phyloP scores from a whole-genome alignment of 495 filamentous ascomycete genomes.

The Daldinia childiae region DNA sequence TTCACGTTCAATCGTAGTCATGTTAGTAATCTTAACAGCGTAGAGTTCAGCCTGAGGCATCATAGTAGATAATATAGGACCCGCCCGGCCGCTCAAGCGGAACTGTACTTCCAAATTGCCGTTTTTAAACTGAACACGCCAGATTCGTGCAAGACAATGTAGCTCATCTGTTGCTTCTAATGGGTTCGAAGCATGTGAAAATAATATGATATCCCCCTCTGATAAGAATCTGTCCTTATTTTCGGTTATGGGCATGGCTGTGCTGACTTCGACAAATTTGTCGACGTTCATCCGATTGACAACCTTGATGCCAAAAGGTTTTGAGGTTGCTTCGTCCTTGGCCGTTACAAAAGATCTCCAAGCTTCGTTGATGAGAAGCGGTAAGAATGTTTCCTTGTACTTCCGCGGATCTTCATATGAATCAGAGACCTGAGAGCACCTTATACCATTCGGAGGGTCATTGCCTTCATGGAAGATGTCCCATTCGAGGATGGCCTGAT shows the following conservation, averaged over 20 bases:
- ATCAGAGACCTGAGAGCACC: slow-evolving; percentile 78
- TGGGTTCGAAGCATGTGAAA: slow-evolving; percentile 77
- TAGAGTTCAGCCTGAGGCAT: slow-evolving; percentile 67
- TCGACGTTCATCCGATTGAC: slow-evolving; percentile 88
- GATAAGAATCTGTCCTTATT: slow-evolving; percentile 75
- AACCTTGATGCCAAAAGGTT: slow-evolving; percentile 83
- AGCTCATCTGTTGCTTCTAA: slow-evolving; percentile 67
- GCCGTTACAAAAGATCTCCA: slow-evolving; percentile 93
- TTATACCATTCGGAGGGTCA: slow-evolving; percentile 77
- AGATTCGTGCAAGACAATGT: slow-evolving; percentile 88
- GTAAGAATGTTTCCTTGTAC: slow-evolving; percentile 91
- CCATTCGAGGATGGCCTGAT: slow-evolving; percentile 88
- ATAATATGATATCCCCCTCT: slow-evolving; percentile 88
- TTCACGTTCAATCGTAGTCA: slow-evolving; percentile 93
- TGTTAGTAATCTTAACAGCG: slow-evolving; percentile 82
- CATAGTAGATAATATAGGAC: slow-evolving; percentile 52
- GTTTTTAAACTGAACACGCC: slow-evolving; percentile 80
- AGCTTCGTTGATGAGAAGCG: slow-evolving; percentile 89
- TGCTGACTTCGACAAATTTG: slow-evolving; percentile 89
- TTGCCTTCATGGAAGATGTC: slow-evolving; percentile 89
- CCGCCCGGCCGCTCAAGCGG: slow-evolving; percentile 65
- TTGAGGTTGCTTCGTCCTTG: slow-evolving; percentile 83
- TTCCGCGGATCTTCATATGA: slow-evolving; percentile 76
- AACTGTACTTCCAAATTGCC: slow-evolving; percentile 83
- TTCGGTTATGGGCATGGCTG: slow-evolving; percentile 72